These are phyloP conservation scores for Cichorium intybus DNA, from an alignment of 140 eudicot genomes.

Conservation along the genomic window DNA sequence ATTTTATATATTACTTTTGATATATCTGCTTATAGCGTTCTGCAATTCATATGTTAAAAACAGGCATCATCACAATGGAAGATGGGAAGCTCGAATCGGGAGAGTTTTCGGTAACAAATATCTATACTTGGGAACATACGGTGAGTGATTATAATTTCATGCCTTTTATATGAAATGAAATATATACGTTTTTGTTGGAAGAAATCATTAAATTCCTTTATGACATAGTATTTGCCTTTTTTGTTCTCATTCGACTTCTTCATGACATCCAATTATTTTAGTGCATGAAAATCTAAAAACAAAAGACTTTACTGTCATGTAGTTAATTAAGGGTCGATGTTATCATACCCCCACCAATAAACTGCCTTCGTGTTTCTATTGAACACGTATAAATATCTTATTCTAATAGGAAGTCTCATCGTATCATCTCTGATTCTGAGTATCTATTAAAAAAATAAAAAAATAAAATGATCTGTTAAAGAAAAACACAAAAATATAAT, in stretches of 20 bases:
- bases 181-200: background rate
- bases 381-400: too few relatives aligned
- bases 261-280: too few relatives aligned
- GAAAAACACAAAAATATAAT: too few relatives aligned
- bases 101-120: conserved; percentile 85
- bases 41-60: background rate
- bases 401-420: too few relatives aligned
- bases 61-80: conserved; percentile 87
- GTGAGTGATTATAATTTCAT: conserved; percentile 22
- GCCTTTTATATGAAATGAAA: background rate
- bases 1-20: background rate
- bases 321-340: background rate
- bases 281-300: background rate
- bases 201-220: background rate
- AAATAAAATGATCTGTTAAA: too few relatives aligned
- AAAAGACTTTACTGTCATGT: background rate
- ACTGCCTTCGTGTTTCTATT: too few relatives aligned
- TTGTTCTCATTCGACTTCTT: too few relatives aligned
- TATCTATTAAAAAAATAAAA: too few relatives aligned
- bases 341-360: background rate
- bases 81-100: conserved; percentile 93
- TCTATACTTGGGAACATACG: conserved; percentile 81
- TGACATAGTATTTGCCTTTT: too few relatives aligned
- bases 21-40: background rate
- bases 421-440: too few relatives aligned